Base-by-base conservation (phyloP, 768 basidiomycete species). In the Leccinum disarticulatum region DNA sequence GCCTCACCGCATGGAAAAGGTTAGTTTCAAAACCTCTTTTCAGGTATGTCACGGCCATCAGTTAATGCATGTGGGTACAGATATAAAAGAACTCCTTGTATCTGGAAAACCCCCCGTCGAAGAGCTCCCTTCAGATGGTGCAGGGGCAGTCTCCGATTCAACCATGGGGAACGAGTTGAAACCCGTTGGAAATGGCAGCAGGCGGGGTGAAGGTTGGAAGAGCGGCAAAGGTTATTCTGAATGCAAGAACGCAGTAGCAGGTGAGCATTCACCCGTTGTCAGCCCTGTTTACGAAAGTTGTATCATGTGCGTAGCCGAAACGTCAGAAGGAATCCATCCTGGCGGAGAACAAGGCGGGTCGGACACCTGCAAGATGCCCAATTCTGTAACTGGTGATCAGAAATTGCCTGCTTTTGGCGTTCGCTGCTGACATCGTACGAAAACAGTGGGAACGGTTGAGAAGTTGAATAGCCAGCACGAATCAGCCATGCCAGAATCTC, bases 91-190 rank as follows among this genome's bases (percentile, higher is more conserved):
- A 11, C 9, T 59, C 4, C 58, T 59, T 19, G 15, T 15, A 17
- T 59, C 58, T 6, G 53, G 54, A 54, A n/a, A 5, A 7, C 58
- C 48, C 19, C 54, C 36, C 5, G 31, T 50, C 3, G 48, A 59
- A 25, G 54, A 55, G 6, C 27, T 59, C 10, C 54, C 48, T 13
- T 3, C 9, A 3, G 58, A 59, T 6, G 58, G 54, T 14, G 36
- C 52, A 28, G 57, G 52, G 14, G 52, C 52, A 53, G 43, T 35
- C 10, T 51, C 46, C 4, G 13, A 28, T 28, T 6, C 7, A n/a
- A 30, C 33, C 4, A 7, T 6, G 4, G 33, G 48, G 33, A 58
- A 3, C 4, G 35, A 48, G 17, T 31, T 22, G 4, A 13, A 4
- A 54, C 22, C 36, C 25, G 2, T 2, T 11, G 27, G 27, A 43